phyloP scores from a whole-genome alignment of 2,329 filamentous ascomycete genomes.

The Akanthomyces dipterigenus region DNA sequence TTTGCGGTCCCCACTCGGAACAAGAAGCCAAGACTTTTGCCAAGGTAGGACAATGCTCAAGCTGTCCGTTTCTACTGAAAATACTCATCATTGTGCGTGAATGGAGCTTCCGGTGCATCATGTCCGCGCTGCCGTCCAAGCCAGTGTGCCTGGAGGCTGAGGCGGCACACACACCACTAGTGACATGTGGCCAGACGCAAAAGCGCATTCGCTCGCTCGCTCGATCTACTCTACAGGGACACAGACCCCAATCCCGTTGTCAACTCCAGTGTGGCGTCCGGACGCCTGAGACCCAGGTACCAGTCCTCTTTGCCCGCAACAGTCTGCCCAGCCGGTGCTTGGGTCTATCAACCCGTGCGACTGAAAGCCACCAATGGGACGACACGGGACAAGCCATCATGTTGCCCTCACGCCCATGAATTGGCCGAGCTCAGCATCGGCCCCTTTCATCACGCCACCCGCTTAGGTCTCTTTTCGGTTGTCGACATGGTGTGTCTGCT shows the following conservation, averaged over 20 bases:
- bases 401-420: not conserved
- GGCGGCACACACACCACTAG: not conserved
- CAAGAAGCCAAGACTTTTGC: not conserved
- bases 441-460: conserved; percentile 1
- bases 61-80: not conserved
- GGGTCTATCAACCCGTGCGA: not conserved
- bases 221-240: not conserved
- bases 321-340: not conserved
- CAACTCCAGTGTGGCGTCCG: not conserved
- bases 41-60: not conserved
- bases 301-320: not conserved
- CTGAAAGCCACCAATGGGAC: not conserved
- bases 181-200: not conserved
- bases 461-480: not conserved
- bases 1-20: not conserved
- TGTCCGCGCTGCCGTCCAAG: not conserved
- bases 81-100: not conserved
- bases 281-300: not conserved
- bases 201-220: not conserved
- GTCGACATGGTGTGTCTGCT: not conserved
- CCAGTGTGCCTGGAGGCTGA: not conserved
- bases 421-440: not conserved
- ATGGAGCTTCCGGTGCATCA: not conserved
- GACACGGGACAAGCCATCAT: not conserved
- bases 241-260: not conserved